phyloP scores from a whole-genome alignment of 2,329 filamentous ascomycete genomes.

The Ascochyta rabiei region DNA sequence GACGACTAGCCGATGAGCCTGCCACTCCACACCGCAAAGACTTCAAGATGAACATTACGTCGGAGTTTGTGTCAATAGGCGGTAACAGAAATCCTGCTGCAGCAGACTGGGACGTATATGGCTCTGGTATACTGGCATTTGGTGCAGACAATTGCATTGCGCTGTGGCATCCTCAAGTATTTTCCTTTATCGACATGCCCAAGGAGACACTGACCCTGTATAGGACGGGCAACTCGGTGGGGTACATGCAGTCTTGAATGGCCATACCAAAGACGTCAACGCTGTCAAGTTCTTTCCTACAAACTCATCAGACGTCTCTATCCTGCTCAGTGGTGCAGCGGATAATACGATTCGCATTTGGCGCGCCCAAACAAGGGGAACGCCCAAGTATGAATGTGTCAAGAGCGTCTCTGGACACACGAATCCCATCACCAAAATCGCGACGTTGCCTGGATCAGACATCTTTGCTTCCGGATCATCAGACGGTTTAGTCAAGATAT shows the following conservation, averaged over 20 bases:
- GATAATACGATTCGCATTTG: slow-evolving; percentile 77
- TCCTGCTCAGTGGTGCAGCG: slow-evolving; percentile 79
- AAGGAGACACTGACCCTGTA: slow-evolving; percentile 17
- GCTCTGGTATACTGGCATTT: slow-evolving; percentile 76
- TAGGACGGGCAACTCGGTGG: slow-evolving; percentile 60
- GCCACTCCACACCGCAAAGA: slow-evolving; percentile 22
- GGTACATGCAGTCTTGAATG: slow-evolving; percentile 69
- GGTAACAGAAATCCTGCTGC: slow-evolving; percentile 89
- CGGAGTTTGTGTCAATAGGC: slow-evolving; percentile 72
- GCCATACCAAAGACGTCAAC: slow-evolving; percentile 81
- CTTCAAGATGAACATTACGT: slow-evolving; percentile 37
- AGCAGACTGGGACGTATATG: slow-evolving; percentile 79
- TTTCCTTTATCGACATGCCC: slow-evolving; percentile 36
- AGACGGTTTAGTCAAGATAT: slow-evolving; percentile 68
- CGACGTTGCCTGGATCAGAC: slow-evolving; percentile 52
- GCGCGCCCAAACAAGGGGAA: slow-evolving; percentile 43
- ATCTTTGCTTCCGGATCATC: slow-evolving; percentile 66
- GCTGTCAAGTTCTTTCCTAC: slow-evolving; percentile 77
- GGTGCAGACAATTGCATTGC: slow-evolving; percentile 89
- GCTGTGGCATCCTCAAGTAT: slow-evolving; percentile 80
- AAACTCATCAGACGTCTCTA: slow-evolving; percentile 54
- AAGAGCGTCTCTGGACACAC: slow-evolving; percentile 68
- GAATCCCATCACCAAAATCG: slow-evolving; percentile 73
- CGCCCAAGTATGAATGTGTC: slow-evolving; percentile 48
- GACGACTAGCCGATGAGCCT: slow-evolving; percentile 26